These are phyloP conservation scores for Lasiodiplodia sp. DNA, from an alignment of 2,329 filamentous ascomycete species.

Conservation along the genomic window DNA sequence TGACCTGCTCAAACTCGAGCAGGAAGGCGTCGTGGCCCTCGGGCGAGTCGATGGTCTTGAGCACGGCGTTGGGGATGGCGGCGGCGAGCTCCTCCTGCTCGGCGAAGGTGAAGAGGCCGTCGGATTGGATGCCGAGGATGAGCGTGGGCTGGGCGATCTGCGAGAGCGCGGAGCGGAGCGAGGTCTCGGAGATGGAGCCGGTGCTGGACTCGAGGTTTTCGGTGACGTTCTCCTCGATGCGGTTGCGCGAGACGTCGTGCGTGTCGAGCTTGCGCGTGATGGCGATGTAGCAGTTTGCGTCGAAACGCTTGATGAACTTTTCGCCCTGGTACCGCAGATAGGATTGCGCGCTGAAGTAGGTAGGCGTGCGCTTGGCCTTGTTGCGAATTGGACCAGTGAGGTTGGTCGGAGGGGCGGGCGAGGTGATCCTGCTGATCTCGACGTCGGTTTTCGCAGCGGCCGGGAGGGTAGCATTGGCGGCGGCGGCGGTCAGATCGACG, in stretches of 20 bases:
- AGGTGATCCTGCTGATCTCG: constrained; percentile 55
- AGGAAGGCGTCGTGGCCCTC: constrained; percentile 98
- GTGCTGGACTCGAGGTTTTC: constrained; percentile 37
- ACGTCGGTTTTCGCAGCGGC: constrained; percentile 48
- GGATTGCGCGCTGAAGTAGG: constrained; percentile 98
- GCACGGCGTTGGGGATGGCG: constrained; percentile 75
- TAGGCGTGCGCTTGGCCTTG: constrained; percentile 55
- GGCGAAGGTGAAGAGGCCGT: constrained; percentile 95
- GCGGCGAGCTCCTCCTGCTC: constrained; percentile 93
- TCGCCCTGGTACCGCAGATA: constrained; percentile 95
- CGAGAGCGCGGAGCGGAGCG: constrained; percentile 72
- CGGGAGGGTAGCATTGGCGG: constrained; percentile 36
- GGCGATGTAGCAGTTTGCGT: constrained; percentile 98
- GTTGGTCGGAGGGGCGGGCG: constrained; percentile 39
- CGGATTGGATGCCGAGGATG: constrained; percentile 92
- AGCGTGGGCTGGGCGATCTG: constrained; percentile 88
- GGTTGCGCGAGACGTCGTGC: constrained; percentile 87
- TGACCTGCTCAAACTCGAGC: constrained; percentile 97
- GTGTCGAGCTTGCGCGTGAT: constrained; percentile 98
- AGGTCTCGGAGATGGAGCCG: constrained; percentile 39
- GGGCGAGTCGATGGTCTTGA: constrained; percentile 89
- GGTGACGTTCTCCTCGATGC: constrained; percentile 50
- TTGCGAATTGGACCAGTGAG: constrained; percentile 31
- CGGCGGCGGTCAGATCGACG: constrained; percentile 35
- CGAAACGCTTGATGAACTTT: constrained; percentile 97